Base-by-base conservation (phyloP, 2,329 filamentous ascomycete genomes). In the Penicillium brevicompactum region DNA sequence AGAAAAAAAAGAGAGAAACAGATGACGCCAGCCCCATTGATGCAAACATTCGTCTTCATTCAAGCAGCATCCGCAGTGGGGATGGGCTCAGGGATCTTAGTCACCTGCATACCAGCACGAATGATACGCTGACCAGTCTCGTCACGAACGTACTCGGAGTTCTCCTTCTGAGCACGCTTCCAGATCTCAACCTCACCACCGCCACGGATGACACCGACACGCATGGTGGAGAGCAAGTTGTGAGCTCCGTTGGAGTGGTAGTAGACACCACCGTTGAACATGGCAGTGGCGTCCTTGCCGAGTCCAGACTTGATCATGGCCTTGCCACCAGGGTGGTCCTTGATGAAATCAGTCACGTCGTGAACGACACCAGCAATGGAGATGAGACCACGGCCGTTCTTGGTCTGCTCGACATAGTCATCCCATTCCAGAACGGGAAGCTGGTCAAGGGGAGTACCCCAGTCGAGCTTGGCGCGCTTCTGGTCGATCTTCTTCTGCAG, bases 251-350 rank as follows among this genome's bases (percentile, higher is more conserved):
- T 95, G 73, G 88, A 91, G 81, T 95, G 91, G 74, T 88, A 84
- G 80, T 95, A 95, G 59, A 95, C 89, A 77, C 91, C 91, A 62
- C 91, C 91, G 75, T 95, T 95, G 84, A 95, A 95, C 77, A 92
- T 91, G 66, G 90, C 89, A 14, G 91, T 94, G 52, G 90, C 90
- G 61, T 95, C 91, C 80, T 94, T 94, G 73, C 91, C 91, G 54
- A 95, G 84, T 48, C 87, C 90, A 27, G 88, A 89, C 63, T 80
- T 85, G 78, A 95, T 94, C 78, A 95, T 87, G 41, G 90, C 89
- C 81, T 90, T 91, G 71, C 91, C 91, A 82, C 91, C 91, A n/a
- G 91, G 91, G 75, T 95, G 91, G 68, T 92, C 89, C 76, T 90
- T 89, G 80, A 94, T 89, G 77, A 95, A 95, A 72, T 89, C 82